Evolutionary conservation across 2,329 filamentous ascomycete species (phyloP).

Genomic region (Aspergillus ochraceoroseus): DNA sequence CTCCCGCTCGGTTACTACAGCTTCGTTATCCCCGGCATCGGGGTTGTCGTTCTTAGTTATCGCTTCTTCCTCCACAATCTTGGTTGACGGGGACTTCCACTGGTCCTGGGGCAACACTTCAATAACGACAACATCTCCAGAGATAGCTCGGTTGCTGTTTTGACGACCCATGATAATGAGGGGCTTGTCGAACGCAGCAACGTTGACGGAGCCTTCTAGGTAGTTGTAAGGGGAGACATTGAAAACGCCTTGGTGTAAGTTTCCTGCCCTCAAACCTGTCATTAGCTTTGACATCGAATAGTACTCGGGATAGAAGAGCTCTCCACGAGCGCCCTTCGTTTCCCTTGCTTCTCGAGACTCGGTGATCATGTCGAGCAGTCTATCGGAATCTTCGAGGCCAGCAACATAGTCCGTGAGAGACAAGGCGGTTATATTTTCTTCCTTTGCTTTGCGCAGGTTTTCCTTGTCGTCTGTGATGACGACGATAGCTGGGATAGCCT

Average conservation of each 20-base stretch:
- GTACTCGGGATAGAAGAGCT: constrained; percentile 84
- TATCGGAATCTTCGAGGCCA: constrained; percentile 75
- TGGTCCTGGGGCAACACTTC: constrained; percentile 90
- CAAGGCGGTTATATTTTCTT: constrained; percentile 63
- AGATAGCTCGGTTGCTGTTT: constrained; percentile 90
- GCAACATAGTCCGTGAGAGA: constrained; percentile 74
- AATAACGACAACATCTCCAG: constrained; percentile 87
- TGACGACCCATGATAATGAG: constrained; percentile 85
- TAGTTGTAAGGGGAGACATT: constrained; percentile 98
- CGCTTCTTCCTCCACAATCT: constrained; percentile 90
- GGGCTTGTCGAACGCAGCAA: constrained; percentile 82
- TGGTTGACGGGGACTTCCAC: constrained; percentile 93
- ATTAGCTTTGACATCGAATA: constrained; percentile 85
- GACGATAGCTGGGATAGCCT: constrained; percentile 68
- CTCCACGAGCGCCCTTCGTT: constrained; percentile 58
- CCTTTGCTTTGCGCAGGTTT: constrained; percentile 75
- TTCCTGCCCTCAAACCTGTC: constrained; percentile 83
- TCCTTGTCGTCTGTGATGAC: constrained; percentile 93
- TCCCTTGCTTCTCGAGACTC: constrained; percentile 66
- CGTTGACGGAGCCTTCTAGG: constrained; percentile 84
- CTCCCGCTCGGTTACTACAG: constrained; percentile 83
- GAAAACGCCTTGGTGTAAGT: constrained; percentile 90
- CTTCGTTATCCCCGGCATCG: constrained; percentile 68
- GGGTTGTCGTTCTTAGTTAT: constrained; percentile 92
- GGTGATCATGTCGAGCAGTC: constrained; percentile 87